Evolutionary conservation across 2,329 filamentous ascomycete species (phyloP), one percentile per base, ranked within the genome.

Genomic region (Alternaria incomplexa): DNA sequence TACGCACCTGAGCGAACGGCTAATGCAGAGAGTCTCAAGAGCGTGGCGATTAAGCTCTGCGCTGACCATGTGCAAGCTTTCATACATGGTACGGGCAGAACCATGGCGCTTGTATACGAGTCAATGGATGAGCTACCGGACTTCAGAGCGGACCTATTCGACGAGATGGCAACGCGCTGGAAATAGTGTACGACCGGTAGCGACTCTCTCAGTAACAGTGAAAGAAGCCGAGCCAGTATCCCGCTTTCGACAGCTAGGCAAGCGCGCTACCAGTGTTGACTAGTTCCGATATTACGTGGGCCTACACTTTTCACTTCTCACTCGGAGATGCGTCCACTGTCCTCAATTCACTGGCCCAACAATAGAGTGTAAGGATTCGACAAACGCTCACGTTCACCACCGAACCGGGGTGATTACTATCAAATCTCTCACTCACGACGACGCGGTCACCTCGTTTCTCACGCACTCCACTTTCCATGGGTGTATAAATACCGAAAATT

Each of bases 111-210:
- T 11, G 69, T 76, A 9, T 71, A 76, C 26, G 66, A 70, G 55
- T 60, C 72, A 9, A 74, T 77, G 72, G 73, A 75, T 22, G 71
- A 73, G n/a, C 59, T 74, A 6, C 68, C 73, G n/a, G 73, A 73
- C 13, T 77, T 77, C 43, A 66, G 73, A 26, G 65, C 71, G 23
- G 74, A 76, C 17, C 63, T 77, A 1, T 76, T 76, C 20, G 73
- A 76, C 47, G 72, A 76, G 60, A 69, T 77, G 58, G 71, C 71
- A 6, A 63, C 62, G 25, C 64, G 73, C 17, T 70, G 74, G 69
- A 74, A 70, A 58, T 71, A 63, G 12, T 47, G 30, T n/a, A 52
- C 48, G 13, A 40, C 20, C 20, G 9, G 32, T 17, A 58, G n/a
- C 7, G 22, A 30, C 8, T 6, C 4, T 15, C 9, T 11, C 11